Base-by-base conservation (phyloP, 1,284 basidiomycete species). In the Bondarzewia mesenterica region DNA sequence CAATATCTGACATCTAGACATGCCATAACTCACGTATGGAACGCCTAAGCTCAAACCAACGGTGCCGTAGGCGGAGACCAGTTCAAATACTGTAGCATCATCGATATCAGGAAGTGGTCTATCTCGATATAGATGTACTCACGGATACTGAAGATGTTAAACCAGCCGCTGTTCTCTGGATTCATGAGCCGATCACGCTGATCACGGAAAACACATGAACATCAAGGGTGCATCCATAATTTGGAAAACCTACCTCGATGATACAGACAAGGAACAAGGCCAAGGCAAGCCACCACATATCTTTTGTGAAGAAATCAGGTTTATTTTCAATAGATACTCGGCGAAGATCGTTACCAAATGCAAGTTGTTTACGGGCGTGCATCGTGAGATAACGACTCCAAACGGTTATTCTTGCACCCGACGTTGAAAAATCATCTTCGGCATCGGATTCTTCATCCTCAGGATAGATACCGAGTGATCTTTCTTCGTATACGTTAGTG, bases 401-500 rank as follows among this genome's bases (percentile, higher is more conserved):
- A 15, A 86, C 77, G 5, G 72, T 71, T 46, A 80, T 42, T 53
- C 54, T 51, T 58, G 38, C 43, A 18, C 53, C 56, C 26, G 50
- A 45, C 2, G 32, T n/a, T 18, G 41, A 25, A n/a, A 53, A n/a
- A 62, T 80, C 74, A n/a, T 74, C 73, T 1, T 72, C 68, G 2
- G 64, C 62, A 1, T 40, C 15, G 1, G 71, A 62, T 2, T 74
- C 69, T 5, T 75, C 68, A 0, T 75, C 69, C 7, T 77, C 68
- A 12, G 71, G 67, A 58, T 82, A 93, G 29, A 94, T 69, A 1
- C 91, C 91, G 12, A 93, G 72, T 0, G 87, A 88, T 51, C 79
- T 81, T 59, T 97, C 93, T 63, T 99, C 95, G 64, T 97, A 98
- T 1, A 98, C 95, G 64, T 98, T 98, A 18, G 95, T 97, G n/a